phyloP scores from a whole-genome alignment of 768 basidiomycete genomes.

The Tulasnella sp. region DNA sequence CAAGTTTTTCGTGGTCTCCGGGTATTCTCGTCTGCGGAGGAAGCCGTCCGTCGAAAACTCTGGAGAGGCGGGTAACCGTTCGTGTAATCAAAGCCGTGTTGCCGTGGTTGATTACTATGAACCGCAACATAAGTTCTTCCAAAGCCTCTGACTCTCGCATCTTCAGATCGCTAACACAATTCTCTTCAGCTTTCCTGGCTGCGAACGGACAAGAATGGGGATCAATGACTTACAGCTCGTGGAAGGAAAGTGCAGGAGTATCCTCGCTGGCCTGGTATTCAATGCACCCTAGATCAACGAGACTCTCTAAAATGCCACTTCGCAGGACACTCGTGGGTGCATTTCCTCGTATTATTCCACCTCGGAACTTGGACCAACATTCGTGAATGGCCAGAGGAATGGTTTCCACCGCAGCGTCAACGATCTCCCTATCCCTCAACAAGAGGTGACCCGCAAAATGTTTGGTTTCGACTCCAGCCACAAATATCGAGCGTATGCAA shows the following conservation, averaged over 20 bases:
- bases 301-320: background rate
- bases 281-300: background rate
- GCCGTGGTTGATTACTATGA: background rate
- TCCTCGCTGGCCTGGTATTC: background rate
- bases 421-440: background rate
- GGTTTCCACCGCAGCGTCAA: background rate
- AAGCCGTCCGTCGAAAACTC: background rate
- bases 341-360: background rate
- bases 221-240: background rate
- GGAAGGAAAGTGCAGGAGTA: background rate
- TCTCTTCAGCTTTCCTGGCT: too few relatives aligned
- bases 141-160: background rate
- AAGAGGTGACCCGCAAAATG: background rate
- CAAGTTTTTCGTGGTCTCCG: background rate
- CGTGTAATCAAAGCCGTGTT: background rate
- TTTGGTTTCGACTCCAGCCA: background rate
- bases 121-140: background rate
- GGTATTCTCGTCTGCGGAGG: background rate
- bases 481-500: background rate
- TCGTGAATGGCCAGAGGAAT: background rate
- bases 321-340: background rate
- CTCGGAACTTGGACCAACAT: background rate
- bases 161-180: background rate
- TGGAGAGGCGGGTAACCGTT: background rate
- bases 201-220: too few relatives aligned